These are phyloP conservation scores for Albophoma yamanashiensis DNA, from an alignment of 2,329 filamentous ascomycete species.

Conservation along the genomic window DNA sequence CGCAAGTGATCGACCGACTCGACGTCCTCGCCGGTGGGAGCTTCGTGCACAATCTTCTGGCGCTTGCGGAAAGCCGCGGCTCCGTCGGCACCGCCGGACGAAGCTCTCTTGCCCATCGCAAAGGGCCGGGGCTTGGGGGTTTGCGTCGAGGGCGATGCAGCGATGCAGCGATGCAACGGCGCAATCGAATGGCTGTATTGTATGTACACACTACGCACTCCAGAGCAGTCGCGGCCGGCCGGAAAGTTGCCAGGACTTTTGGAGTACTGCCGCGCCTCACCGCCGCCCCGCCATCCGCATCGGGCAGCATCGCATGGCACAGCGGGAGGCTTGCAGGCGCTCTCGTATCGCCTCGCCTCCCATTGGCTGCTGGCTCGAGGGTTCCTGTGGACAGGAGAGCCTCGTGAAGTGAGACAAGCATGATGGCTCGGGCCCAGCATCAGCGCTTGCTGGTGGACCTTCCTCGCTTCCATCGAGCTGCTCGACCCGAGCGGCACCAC, in stretches of 20 bases:
- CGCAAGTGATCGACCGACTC: slow-evolving; percentile 55
- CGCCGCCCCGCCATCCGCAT: slow-evolving; percentile 17
- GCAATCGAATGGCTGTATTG: background rate
- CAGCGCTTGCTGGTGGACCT: slow-evolving; percentile 5
- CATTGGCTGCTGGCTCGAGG: background rate
- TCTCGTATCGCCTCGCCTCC: background rate
- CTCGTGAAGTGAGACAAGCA: slow-evolving; percentile 14
- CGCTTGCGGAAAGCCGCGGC: slow-evolving; percentile 37
- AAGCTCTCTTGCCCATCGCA: slow-evolving; percentile 34
- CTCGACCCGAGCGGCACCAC: slow-evolving; percentile 4
- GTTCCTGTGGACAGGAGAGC: background rate
- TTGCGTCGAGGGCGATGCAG: background rate
- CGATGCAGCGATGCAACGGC: background rate
- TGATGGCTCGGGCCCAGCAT: slow-evolving; percentile 8
- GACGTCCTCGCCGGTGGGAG: slow-evolving; percentile 50
- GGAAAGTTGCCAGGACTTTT: slow-evolving; percentile 9
- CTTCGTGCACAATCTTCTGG: slow-evolving; percentile 44
- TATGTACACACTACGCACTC: too few relatives aligned
- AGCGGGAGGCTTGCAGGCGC: background rate
- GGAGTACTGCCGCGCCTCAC: slow-evolving; percentile 23
- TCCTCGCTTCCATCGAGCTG: background rate
- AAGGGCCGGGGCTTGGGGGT: background rate
- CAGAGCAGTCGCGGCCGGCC: too few relatives aligned
- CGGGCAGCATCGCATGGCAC: background rate
- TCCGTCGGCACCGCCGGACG: slow-evolving; percentile 26